A percentile compares a stretch with the other conserved stretches of the same genome.
These are phyloP conservation scores for Ophiostoma triangulosporum DNA, from an alignment of 2,329 filamentous ascomycete genomes.

Conservation along the genomic window DNA sequence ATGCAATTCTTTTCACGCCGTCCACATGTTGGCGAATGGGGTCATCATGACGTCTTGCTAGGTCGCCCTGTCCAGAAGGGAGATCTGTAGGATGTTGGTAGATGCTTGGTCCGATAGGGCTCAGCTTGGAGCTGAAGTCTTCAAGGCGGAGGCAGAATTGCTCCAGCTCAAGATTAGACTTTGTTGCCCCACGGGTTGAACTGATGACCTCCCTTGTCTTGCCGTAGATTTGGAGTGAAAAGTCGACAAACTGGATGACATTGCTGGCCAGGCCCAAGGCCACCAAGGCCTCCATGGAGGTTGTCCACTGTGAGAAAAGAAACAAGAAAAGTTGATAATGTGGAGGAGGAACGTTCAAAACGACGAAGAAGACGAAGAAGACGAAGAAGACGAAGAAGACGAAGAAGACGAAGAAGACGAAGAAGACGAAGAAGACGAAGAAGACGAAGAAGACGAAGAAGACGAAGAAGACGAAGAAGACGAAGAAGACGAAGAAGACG, in stretches of 20 bases:
- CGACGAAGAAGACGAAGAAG: too few species aligned
- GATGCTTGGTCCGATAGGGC: neutral
- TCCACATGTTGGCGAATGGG: neutral
- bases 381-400: too few species aligned
- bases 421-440: too few species aligned
- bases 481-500: too few species aligned
- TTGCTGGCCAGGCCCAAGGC: neutral
- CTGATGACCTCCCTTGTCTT: neutral
- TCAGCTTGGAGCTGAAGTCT: neutral
- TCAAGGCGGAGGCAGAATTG: neutral
- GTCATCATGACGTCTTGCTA: neutral
- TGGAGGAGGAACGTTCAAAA: too few species aligned
- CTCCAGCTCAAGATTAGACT: neutral
- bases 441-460: too few species aligned
- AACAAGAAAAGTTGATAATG: too few species aligned
- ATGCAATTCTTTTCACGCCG: neutral
- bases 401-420: too few species aligned
- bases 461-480: too few species aligned
- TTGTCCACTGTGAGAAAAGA: too few species aligned
- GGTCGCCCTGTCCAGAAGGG: neutral
- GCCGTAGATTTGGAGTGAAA: neutral
- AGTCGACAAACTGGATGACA: neutral
- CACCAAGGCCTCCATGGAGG: neutral
- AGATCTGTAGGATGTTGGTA: too few species aligned
- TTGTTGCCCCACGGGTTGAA: neutral